Percentiles rank a stretch among this genome's conserved stretches.
phyloP scores from a whole-genome alignment of 2,329 filamentous ascomycete genomes.

The Exserohilum turcica region DNA sequence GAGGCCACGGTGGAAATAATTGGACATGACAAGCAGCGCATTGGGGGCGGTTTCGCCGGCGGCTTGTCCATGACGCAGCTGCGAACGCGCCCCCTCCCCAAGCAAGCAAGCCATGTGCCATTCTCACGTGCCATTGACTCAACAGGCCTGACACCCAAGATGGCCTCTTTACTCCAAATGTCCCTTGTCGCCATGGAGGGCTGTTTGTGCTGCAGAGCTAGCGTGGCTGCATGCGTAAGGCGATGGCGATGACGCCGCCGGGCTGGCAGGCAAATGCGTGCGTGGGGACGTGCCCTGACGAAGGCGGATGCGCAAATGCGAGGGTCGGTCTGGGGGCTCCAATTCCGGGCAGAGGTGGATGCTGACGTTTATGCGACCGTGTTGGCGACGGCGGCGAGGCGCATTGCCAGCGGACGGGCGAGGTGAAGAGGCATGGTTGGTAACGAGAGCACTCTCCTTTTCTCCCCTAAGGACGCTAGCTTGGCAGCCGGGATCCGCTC shows the following conservation, averaged over 20 bases:
- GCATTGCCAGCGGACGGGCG: slow-evolving; percentile 14
- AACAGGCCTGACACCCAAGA: background rate
- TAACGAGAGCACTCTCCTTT: slow-evolving; percentile 23
- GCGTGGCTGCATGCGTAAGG: slow-evolving; percentile 8
- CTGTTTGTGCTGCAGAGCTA: slow-evolving; percentile 10
- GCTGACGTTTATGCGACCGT: slow-evolving; percentile 22
- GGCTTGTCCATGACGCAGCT: background rate
- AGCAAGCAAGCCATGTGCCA: background rate
- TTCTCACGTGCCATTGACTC: background rate
- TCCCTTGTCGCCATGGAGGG: background rate
- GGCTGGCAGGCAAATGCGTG: slow-evolving; percentile 24
- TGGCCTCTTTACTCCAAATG: background rate
- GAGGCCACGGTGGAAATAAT: background rate
- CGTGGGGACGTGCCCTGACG: slow-evolving; percentile 9
- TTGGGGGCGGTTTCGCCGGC: background rate
- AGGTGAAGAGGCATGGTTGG: slow-evolving; percentile 23
- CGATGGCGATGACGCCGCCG: slow-evolving; percentile 34
- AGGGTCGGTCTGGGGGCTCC: background rate
- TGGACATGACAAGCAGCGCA: background rate
- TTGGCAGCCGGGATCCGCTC: slow-evolving; percentile 22
- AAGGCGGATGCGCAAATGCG: slow-evolving; percentile 13
- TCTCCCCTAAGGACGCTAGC: slow-evolving; percentile 13
- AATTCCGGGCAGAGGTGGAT: slow-evolving; percentile 1
- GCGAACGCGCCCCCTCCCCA: background rate
- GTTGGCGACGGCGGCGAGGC: slow-evolving; percentile 5